Conservation (phyloP, 2,329 filamentous ascomycete genomes). For the Sphaerulina populicola region DNA sequence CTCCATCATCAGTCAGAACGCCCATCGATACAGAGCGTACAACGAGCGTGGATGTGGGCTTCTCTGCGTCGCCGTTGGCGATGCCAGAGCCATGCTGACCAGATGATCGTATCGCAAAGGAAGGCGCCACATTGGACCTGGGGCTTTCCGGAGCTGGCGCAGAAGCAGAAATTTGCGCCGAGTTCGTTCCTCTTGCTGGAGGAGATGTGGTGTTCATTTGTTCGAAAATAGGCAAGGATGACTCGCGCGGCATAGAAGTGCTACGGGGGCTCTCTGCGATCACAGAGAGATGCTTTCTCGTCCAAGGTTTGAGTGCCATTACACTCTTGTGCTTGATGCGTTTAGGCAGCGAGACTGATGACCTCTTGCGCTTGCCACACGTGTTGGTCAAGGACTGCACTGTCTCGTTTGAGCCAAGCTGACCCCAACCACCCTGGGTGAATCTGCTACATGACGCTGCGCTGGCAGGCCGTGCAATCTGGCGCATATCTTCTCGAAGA, state of each 20-base stretch:
- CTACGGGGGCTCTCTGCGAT: conserved; percentile 34
- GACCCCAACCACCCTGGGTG: conserved; percentile 35
- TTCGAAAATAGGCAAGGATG: conserved; percentile 5
- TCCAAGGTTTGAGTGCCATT: conserved; percentile 19
- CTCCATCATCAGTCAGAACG: conserved; percentile 18
- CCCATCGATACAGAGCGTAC: conserved; percentile 27
- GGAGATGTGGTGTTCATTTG: conserved; percentile 1
- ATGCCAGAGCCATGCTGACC: conserved; percentile 22
- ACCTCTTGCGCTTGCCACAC: conserved; percentile 19
- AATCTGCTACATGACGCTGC: conserved; percentile 17
- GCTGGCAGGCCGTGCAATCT: conserved; percentile 19
- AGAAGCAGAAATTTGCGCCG: neutral
- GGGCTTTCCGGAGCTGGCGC: conserved; percentile 21
- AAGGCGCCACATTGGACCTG: conserved; percentile 22
- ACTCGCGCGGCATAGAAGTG: conserved; percentile 21
- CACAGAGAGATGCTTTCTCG: conserved; percentile 30
- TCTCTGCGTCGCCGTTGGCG: conserved; percentile 14
- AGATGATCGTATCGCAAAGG: conserved; percentile 25
- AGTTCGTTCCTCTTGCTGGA: neutral
- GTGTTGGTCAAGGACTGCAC: conserved; percentile 13
- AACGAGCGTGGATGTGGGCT: conserved; percentile 7
- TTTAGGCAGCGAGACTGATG: conserved; percentile 23
- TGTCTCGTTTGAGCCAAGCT: conserved; percentile 36
- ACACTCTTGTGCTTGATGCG: conserved; percentile 16
- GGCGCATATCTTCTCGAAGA: conserved; percentile 15